Evolutionary conservation across 1,284 basidiomycete species (phyloP).

Genomic region (Psilocybe mexicana): DNA sequence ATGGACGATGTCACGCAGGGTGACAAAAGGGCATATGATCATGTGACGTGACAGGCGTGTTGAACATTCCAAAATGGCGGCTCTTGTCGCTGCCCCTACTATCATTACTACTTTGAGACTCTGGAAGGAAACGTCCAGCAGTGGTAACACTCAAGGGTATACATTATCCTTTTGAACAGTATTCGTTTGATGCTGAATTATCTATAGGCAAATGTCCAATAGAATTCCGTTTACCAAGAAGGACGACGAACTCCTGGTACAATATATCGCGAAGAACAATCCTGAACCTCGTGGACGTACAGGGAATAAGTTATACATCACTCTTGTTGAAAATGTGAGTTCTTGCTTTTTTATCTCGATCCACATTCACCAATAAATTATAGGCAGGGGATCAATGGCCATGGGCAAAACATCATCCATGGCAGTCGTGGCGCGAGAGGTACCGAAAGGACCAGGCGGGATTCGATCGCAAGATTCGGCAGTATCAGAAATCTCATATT

Average conservation of each 20-base stretch:
- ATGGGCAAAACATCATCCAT: slow-evolving; percentile 65
- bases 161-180: no score
- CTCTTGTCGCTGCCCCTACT: neutral
- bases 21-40: neutral
- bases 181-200: neutral
- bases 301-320: slow-evolving; percentile 60
- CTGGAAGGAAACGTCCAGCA: neutral
- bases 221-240: slow-evolving; percentile 14
- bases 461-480: slow-evolving; percentile 44
- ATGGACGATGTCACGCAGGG: no score
- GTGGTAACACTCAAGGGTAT: neutral
- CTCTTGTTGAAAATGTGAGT: slow-evolving; percentile 54
- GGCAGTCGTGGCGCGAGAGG: slow-evolving; percentile 70
- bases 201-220: neutral
- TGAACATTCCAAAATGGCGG: neutral
- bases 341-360: neutral
- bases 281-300: slow-evolving; percentile 47
- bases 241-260: slow-evolving; percentile 54
- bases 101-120: neutral
- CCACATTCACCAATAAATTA: slow-evolving; percentile 33
- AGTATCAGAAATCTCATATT: slow-evolving; percentile 28
- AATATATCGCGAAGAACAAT: slow-evolving; percentile 58
- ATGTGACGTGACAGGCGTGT: slow-evolving; percentile 18
- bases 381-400: slow-evolving; percentile 25
- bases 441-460: slow-evolving; percentile 53